Evolutionary conservation across 805 yeast species (phyloP).

Genomic region (Pichia occidentalis): DNA sequence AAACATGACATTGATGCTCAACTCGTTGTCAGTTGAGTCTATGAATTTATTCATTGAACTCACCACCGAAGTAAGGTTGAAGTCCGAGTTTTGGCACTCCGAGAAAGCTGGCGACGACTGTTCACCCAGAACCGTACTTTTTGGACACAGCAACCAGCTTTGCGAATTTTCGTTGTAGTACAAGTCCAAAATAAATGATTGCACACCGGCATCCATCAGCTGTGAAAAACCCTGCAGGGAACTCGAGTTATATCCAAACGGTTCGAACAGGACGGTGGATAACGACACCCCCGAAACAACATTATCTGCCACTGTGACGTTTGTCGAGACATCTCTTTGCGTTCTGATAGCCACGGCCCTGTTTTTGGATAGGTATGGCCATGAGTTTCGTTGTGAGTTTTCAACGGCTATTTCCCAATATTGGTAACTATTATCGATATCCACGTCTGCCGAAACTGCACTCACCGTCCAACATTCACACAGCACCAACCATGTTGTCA

Average conservation of each 20-base stretch:
- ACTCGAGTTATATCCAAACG: slow-evolving; percentile 27
- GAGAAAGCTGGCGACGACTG: slow-evolving; percentile 15
- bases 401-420: slow-evolving; percentile 2
- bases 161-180: slow-evolving; percentile 44
- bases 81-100: slow-evolving; percentile 15
- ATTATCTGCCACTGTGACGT: slow-evolving; percentile 34
- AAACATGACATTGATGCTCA: slow-evolving; percentile 39
- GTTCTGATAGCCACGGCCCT: slow-evolving; percentile 34
- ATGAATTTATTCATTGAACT: slow-evolving; percentile 31
- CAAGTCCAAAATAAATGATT: slow-evolving; percentile 44
- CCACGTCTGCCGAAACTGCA: too few relatives aligned
- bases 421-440: too few relatives aligned
- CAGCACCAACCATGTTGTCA: too few relatives aligned
- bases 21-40: slow-evolving; percentile 36
- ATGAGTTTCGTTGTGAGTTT: slow-evolving; percentile 13
- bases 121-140: not conserved
- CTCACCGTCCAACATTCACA: too few relatives aligned
- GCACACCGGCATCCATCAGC: slow-evolving; percentile 40
- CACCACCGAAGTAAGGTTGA: slow-evolving; percentile 25
- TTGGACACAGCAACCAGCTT: slow-evolving; percentile 55
- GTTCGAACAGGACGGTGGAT: slow-evolving; percentile 27
- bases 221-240: slow-evolving; percentile 26
- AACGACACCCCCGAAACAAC: slow-evolving; percentile 36
- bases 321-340: slow-evolving; percentile 41
- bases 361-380: slow-evolving; percentile 29